These are phyloP conservation scores for Colletotrichum sp. DNA, from an alignment of 2,329 filamentous ascomycete genomes.

Conservation along the genomic window DNA sequence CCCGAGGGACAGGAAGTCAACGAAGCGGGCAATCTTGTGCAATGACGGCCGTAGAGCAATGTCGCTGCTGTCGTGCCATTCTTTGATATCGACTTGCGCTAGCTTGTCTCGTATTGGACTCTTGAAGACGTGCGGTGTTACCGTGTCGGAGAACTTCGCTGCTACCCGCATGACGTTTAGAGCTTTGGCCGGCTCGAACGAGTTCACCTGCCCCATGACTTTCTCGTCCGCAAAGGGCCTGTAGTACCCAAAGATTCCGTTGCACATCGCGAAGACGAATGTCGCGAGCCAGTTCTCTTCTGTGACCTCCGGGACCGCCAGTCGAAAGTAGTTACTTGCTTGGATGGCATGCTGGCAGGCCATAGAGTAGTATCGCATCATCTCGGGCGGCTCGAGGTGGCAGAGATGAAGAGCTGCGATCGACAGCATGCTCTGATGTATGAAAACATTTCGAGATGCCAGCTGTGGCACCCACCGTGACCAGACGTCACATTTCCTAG, in stretches of 20 bases:
- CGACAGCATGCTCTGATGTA: conserved; percentile 21
- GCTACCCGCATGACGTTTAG: conserved; percentile 15
- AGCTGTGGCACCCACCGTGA: conserved; percentile 20
- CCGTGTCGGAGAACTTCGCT: conserved; percentile 15
- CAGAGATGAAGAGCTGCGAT: conserved; percentile 21
- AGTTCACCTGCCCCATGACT: conserved; percentile 4
- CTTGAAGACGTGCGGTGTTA: conserved; percentile 10
- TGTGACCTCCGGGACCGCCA: conserved; percentile 15
- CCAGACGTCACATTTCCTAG: conserved; percentile 21
- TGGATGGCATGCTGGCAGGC: conserved; percentile 20
- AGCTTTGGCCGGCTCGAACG: conserved; percentile 11
- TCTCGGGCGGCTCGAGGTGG: conserved; percentile 17
- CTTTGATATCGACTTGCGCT: conserved; percentile 7
- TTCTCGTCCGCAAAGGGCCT: conserved; percentile 20
- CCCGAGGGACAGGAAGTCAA: not conserved
- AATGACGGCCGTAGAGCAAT: not conserved
- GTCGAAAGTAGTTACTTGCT: conserved; percentile 20
- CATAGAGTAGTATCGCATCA: conserved; percentile 21
- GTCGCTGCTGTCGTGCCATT: conserved; percentile 11
- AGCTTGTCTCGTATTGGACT: conserved; percentile 17
- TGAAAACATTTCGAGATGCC: conserved; percentile 17
- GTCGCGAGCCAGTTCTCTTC: conserved; percentile 21
- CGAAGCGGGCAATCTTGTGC: conserved; percentile 2
- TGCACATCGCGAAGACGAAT: conserved; percentile 19
- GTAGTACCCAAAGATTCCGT: conserved; percentile 22